Evolutionary conservation across 2,329 filamentous ascomycete genomes (phyloP).

Genomic region (Botrytis fabae): DNA sequence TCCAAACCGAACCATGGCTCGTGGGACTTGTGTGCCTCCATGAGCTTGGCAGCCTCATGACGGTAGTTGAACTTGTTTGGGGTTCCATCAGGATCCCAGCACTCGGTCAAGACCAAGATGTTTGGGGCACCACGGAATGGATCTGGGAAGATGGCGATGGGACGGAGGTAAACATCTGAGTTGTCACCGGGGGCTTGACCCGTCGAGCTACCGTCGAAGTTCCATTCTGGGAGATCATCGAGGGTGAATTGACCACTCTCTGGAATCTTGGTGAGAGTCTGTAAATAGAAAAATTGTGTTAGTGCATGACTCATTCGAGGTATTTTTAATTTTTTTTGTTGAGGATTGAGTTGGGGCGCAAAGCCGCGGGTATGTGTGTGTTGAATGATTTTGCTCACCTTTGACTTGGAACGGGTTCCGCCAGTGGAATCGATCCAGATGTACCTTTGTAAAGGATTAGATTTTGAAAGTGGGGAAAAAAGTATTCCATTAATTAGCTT

Average conservation of each 20-base stretch:
- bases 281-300: constrained; percentile 22
- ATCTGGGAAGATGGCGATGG: constrained; percentile 84
- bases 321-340: background rate
- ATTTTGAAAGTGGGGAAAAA: constrained; percentile 17
- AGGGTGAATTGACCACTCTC: constrained; percentile 45
- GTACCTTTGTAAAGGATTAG: constrained; percentile 51
- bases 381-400: constrained; percentile 62
- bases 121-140: constrained; percentile 89
- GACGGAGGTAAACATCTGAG: constrained; percentile 96
- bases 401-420: constrained; percentile 89
- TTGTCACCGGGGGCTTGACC: constrained; percentile 91
- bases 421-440: constrained; percentile 90
- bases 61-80: constrained; percentile 99
- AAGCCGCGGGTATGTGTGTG: background rate
- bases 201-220: constrained; percentile 87
- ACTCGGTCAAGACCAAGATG: constrained; percentile 91
- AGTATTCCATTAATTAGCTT: constrained; percentile 66
- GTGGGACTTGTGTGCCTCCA: constrained; percentile 80
- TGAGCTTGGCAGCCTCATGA: constrained; percentile 84
- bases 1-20: constrained; percentile 97
- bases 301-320: constrained; percentile 26
- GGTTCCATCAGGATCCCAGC: constrained; percentile 88
- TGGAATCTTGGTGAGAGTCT: constrained; percentile 65
- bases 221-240: constrained; percentile 74
- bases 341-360: constrained; percentile 6